Conservation (phyloP, 176 grass and related monocot genomes). For the Phoenix dactylifera region DNA sequence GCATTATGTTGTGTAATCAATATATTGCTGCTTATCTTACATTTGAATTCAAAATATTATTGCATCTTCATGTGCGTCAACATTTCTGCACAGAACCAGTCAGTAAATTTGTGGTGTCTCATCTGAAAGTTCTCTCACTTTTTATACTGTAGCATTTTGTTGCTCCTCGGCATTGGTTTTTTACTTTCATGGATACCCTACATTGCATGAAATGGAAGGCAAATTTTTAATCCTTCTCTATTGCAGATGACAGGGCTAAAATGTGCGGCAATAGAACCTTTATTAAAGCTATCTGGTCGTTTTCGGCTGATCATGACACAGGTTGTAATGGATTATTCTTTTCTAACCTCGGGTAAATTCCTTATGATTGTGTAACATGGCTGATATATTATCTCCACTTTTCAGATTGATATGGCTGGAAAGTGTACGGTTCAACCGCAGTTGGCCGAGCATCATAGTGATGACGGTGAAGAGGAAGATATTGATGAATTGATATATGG, state of each 20-base stretch:
- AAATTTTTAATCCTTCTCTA: neutral
- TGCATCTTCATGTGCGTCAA: too few species aligned
- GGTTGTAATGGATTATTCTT: slow-evolving; percentile 23
- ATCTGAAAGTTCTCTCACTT: too few species aligned
- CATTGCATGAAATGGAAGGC: too few species aligned
- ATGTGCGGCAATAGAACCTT: slow-evolving; percentile 35
- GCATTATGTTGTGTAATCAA: too few species aligned
- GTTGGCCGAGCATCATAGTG: slow-evolving; percentile 15
- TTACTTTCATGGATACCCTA: too few species aligned
- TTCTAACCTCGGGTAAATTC: neutral
- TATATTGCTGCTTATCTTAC: too few species aligned
- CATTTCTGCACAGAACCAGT: too few species aligned
- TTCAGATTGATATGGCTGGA: slow-evolving; percentile 42
- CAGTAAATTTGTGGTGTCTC: too few species aligned
- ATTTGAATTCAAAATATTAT: too few species aligned
- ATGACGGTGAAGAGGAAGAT: slow-evolving; percentile 38
- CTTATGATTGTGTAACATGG: slow-evolving; percentile 8
- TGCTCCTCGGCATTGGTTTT: too few species aligned
- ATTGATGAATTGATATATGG: slow-evolving; percentile 82
- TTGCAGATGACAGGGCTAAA: slow-evolving; percentile 55
- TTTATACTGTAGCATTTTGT: neutral
- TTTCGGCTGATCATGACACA: slow-evolving; percentile 61
- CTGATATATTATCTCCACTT: neutral
- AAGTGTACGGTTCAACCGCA: slow-evolving; percentile 11
- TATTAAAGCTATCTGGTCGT: slow-evolving; percentile 71